Evolutionary conservation across 108 stramenopile species (phyloP), one percentile per base, ranked within the genome.

Genomic region (Nannochloropsis gaditana): DNA sequence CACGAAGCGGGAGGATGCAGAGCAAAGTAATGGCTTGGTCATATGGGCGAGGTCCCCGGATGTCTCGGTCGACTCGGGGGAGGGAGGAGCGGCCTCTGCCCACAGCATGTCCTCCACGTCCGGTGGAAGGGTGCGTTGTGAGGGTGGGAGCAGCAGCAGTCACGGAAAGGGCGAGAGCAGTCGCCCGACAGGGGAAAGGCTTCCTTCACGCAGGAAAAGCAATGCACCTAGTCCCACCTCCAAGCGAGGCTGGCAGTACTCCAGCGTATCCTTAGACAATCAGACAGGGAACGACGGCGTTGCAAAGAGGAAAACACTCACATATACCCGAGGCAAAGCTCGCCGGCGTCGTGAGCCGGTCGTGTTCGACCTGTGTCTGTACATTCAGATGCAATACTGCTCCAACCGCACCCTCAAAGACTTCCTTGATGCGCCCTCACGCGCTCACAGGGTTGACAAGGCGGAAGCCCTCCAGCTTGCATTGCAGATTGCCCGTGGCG

Each of bases 351-450:
- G 47, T 73, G 45, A 43, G 45, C 83, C 47, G 11, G 50, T 84
- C 44, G 83, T 80, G 31, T 87, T 44, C 79, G 88, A 88, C 84
- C 83, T 86, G 80, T 93, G 92, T 80, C 89, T 98, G 42, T 97
- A 95, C 91, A 98, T 98, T 85, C 96, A 97, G 87, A 98, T 98
- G 97, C 96, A 97, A 91, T 95, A 95, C 85, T 98, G 97, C 90
- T 87, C 91, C 79, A 93, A 93, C 45, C 92, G 93, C 80, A 97
- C 96, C 9, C 90, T 98, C 44, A 93, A 92, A 41, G 93, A 96
- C 44, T 96, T 90, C 83, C 41, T 91, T 9, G 90, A 90, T 15
- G 83, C 83, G 50, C 42, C 80, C 80, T 41, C 80, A 3, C 80
- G 80, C 31, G 21, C 41, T 8, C 5, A 5, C 6, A 3, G 21